Conservation (phyloP, 1,284 basidiomycete genomes). For the Takashimella koratensis region DNA sequence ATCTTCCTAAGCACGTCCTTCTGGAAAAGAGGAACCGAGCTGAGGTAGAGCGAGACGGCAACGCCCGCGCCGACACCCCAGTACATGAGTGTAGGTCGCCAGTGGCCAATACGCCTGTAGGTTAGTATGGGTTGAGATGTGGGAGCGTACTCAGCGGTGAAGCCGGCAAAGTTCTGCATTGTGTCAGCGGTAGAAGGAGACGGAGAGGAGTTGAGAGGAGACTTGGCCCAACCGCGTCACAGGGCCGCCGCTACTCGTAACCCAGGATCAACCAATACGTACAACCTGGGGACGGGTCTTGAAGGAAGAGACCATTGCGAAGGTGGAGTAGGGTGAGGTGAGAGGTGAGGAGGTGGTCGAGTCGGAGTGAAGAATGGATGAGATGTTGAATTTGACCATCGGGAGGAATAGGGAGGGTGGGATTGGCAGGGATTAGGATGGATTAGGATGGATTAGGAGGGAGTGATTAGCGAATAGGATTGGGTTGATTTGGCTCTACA, state of each 20-base stretch:
- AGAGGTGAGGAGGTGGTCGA: not conserved
- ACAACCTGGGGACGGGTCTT: not conserved
- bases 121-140: not conserved
- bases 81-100: conserved; percentile 26
- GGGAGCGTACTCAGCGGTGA: conserved; percentile 33
- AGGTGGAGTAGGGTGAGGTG: not conserved
- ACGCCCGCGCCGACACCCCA: conserved; percentile 45
- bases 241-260: too few species aligned
- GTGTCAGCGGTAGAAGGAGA: too few species aligned
- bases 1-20: conserved; percentile 46
- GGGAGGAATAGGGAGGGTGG: too few species aligned
- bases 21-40: conserved; percentile 45
- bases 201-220: too few species aligned
- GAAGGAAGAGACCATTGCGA: not conserved
- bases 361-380: not conserved
- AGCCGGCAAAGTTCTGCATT: conserved; percentile 29
- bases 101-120: conserved; percentile 34
- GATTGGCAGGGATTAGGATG: too few species aligned
- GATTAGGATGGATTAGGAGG: too few species aligned
- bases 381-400: too few species aligned
- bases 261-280: too few species aligned
- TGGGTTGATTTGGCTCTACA: too few species aligned
- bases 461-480: too few species aligned
- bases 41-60: conserved; percentile 44
- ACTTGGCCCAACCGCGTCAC: too few species aligned